Evolutionary conservation across 139 green algal species (phyloP), one percentile per base, ranked within the genome.

Genomic region (Coccomyxa sp.): DNA sequence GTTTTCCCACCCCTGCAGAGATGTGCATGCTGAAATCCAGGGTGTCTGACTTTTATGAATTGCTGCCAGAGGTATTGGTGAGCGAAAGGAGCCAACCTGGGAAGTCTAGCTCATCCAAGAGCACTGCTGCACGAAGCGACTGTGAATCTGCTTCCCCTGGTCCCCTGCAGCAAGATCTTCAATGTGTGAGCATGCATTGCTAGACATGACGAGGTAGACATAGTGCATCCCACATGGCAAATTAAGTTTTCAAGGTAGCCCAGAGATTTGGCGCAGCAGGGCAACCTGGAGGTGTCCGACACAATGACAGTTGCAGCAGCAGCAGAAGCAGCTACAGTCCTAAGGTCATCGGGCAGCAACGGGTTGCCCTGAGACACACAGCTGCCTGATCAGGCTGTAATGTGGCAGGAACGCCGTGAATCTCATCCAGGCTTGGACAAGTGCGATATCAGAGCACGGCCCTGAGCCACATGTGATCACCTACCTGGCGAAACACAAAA

Each of bases 401-500:
- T n/a, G n/a, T n/a, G n/a, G n/a, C n/a, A n/a, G n/a, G n/a, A n/a
- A n/a, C n/a, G n/a, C n/a, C n/a, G n/a, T n/a, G n/a, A n/a, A n/a
- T n/a, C n/a, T n/a, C n/a, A n/a, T n/a, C n/a, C n/a, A n/a, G n/a
- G n/a, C n/a, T n/a, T n/a, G n/a, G n/a, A n/a, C n/a, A n/a, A n/a
- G n/a, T n/a, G 63, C 63, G 17, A 71, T 17, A 71, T 27, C 16
- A 71, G 63, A 15, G 63, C 15, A 17, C 16, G 63, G 63, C 15
- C 63, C 63, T 17, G 16, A 71, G 63, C 15, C 63, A 15, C 63
- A 15, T 17, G 16, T 15, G 63, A 27, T 17, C 63, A 71, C 63
- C 16, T 71, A 17, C 71, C 86, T 91, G 84, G 27, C 90, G 78
- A 83, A 93, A 92, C 38, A 93, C 87, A 38, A 93, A 86, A 28